phyloP scores from a whole-genome alignment of 352 stramenopile species.

The Aphanomyces cochlioides region DNA sequence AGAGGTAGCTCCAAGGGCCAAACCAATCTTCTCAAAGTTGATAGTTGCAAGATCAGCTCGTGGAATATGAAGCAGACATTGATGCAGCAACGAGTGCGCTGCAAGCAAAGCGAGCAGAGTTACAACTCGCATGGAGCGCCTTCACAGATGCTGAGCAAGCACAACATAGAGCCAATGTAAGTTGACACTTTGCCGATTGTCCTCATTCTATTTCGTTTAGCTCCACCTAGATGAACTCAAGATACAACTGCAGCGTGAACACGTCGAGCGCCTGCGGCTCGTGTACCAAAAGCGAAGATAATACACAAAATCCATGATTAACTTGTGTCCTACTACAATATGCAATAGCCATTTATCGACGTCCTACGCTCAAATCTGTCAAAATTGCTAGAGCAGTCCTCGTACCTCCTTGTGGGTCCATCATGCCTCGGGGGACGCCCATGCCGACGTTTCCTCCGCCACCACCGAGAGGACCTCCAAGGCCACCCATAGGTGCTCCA shows the following conservation, averaged over 20 bases:
- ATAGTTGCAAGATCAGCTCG: slow-evolving; percentile 20
- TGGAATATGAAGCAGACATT: slow-evolving; percentile 27
- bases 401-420: slow-evolving; percentile 26
- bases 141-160: slow-evolving; percentile 23
- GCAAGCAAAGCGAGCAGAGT: not conserved
- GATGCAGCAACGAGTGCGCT: not conserved
- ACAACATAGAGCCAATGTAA: slow-evolving; percentile 20
- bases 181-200: no score
- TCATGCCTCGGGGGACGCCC: slow-evolving; percentile 21
- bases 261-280: slow-evolving; percentile 13
- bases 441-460: slow-evolving; percentile 2
- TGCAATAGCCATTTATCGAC: slow-evolving; percentile 9
- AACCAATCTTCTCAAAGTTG: not conserved
- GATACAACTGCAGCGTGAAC: slow-evolving; percentile 15
- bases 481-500: slow-evolving; percentile 16
- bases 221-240: slow-evolving; percentile 22
- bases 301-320: not conserved
- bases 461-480: slow-evolving; percentile 8
- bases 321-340: slow-evolving; percentile 1
- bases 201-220: not conserved
- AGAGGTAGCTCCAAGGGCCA: not conserved
- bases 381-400: not conserved
- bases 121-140: slow-evolving; percentile 19
- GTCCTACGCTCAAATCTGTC: slow-evolving; percentile 3
- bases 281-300: not conserved